Percentiles rank a stretch among this genome's conserved stretches.
Evolutionary conservation across 352 stramenopile species (phyloP).

Genomic region (Thraustotheca clavata): DNA sequence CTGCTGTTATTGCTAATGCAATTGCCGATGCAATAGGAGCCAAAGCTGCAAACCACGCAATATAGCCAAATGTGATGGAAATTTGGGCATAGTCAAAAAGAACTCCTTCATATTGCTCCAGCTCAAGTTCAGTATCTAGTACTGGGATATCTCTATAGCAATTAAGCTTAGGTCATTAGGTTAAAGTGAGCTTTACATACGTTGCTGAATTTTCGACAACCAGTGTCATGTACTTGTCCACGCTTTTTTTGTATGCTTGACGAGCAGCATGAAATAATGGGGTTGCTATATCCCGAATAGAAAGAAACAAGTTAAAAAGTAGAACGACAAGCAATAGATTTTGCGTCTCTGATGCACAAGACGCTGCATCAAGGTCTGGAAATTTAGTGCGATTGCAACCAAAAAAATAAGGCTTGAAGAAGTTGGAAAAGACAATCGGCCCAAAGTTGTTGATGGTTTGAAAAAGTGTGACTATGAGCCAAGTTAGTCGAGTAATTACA

Average conservation of each 20-base stretch:
- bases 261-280: slow-evolving; percentile 25
- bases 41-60: slow-evolving; percentile 56
- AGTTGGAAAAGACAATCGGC: slow-evolving; percentile 17
- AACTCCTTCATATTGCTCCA: slow-evolving; percentile 55
- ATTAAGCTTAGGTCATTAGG: no score
- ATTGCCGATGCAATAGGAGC: slow-evolving; percentile 31
- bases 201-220: slow-evolving; percentile 1
- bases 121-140: slow-evolving; percentile 33
- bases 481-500: background rate
- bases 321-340: slow-evolving; percentile 30
- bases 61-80: slow-evolving; percentile 45
- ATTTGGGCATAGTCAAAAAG: slow-evolving; percentile 73
- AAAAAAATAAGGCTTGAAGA: slow-evolving; percentile 17
- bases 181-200: background rate
- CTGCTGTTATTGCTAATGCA: slow-evolving; percentile 32
- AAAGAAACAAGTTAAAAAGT: slow-evolving; percentile 21
- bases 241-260: background rate
- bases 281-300: slow-evolving; percentile 27
- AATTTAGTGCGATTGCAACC: slow-evolving; percentile 14
- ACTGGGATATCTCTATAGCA: background rate
- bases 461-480: slow-evolving; percentile 35
- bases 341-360: slow-evolving; percentile 38
- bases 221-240: background rate
- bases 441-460: slow-evolving; percentile 58
- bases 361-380: background rate